Base-by-base conservation (phyloP, 768 basidiomycete genomes). In the Mycena crocata region DNA sequence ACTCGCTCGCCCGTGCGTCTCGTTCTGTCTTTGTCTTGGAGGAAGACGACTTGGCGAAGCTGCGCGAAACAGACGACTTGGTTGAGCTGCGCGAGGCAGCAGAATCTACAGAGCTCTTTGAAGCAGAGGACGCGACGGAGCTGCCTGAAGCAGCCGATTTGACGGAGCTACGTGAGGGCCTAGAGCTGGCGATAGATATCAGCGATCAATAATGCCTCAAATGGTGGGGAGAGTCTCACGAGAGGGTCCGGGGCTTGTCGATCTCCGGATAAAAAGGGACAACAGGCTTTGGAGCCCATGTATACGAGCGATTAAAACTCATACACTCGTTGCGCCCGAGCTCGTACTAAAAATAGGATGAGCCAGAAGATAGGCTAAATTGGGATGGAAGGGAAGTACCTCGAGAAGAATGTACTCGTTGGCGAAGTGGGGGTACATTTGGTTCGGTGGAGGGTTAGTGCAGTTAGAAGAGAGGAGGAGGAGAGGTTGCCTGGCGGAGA, bases 371-470 rank as follows among this genome's bases (percentile, higher is more conserved):
- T 24, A 17, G 26, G 6, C 10, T 21, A 1, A 17, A 40, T 51
- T 15, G 21, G 3, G 42, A 31, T 15, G 5, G 32, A 2, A 17
- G n/a, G 5, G 4, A 26, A 10, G 2, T 62, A 67, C 66, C n/a
- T 67, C 66, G 55, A 67, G 54, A 9, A 67, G 48, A 6, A 57
- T 44, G 55, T 44, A 62, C 21, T 62, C 60, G 66, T 45, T 44
- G 48, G 59, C 19, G 55, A 67, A 62, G 60, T 51, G 35, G 13
- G 66, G 66, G 31, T 62, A 52, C 66, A 67, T 67, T 32, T 57
- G 7, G 2, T n/a, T n/a, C n/a, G n/a, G n/a, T n/a, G n/a, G n/a
- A n/a, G n/a, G n/a, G n/a, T n/a, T n/a, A n/a, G n/a, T n/a, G 4
- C 21, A 12, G 49, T 34, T 13, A 19, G 31, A 39, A 8, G 19